A percentile compares a stretch with the other conserved stretches of the same genome.
Conservation (phyloP, 805 yeast genomes). For the Cyberlindnera bimundalis region DNA sequence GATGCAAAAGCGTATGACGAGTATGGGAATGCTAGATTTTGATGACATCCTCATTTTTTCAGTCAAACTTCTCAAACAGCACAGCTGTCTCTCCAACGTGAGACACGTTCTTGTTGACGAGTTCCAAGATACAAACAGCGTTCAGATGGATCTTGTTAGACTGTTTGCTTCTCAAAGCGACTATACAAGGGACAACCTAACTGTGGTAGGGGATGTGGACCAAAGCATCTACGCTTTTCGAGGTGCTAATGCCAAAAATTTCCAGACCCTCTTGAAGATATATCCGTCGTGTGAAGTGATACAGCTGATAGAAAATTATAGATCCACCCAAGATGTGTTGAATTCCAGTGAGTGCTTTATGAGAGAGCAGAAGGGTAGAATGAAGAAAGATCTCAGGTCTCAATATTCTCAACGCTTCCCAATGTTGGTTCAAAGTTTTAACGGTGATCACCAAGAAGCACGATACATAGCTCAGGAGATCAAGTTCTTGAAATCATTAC, state of each 20-base stretch:
- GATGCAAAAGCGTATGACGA: constrained; percentile 49
- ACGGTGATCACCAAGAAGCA: constrained; percentile 52
- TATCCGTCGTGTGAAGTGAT: constrained; percentile 37
- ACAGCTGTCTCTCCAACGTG: constrained; percentile 29
- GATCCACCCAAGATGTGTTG: constrained; percentile 71
- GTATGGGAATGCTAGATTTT: constrained; percentile 59
- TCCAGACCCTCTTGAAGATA: constrained; percentile 47
- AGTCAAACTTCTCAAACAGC: constrained; percentile 40
- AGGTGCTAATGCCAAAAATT: constrained; percentile 70
- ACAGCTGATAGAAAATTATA: constrained; percentile 64
- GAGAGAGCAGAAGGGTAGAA: constrained; percentile 52
- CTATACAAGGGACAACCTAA: constrained; percentile 49
- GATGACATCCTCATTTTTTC: constrained; percentile 74
- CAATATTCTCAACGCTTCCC: constrained; percentile 41
- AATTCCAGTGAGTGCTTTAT: constrained; percentile 62
- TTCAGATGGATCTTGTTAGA: constrained; percentile 70
- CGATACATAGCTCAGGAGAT: constrained; percentile 56
- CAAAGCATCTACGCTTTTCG: constrained; percentile 91
- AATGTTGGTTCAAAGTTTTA: constrained; percentile 42
- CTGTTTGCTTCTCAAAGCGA: constrained; percentile 42
- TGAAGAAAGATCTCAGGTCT: constrained; percentile 42
- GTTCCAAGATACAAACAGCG: constrained; percentile 84
- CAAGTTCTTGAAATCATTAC: constrained; percentile 41
- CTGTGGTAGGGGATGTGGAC: constrained; percentile 96
- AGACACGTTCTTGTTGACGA: constrained; percentile 87